These are phyloP conservation scores for Gentiana dahurica DNA, from an alignment of 257 asterid genomes.

Conservation along the genomic window DNA sequence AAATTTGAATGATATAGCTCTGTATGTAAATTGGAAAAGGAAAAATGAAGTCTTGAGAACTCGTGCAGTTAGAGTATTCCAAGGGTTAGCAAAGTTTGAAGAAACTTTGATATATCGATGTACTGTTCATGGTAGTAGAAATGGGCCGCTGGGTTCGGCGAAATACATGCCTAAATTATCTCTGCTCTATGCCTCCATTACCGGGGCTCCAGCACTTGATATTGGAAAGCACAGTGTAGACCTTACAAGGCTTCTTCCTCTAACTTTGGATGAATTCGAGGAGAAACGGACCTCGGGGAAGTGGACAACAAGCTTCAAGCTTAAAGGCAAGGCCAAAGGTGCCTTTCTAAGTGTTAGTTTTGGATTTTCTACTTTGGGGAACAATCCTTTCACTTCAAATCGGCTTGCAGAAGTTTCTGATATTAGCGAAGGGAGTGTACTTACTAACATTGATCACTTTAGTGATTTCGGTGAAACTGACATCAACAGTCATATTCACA, in stretches of 20 bases:
- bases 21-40: slow-evolving; percentile 63
- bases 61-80: slow-evolving; percentile 38
- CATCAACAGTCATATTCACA: slow-evolving; percentile 11
- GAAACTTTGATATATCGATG: slow-evolving; percentile 73
- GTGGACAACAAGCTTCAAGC: slow-evolving; percentile 88
- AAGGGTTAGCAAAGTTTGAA: slow-evolving; percentile 59
- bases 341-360: slow-evolving; percentile 69
- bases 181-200: slow-evolving; percentile 44
- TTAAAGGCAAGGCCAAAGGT: slow-evolving; percentile 71
- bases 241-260: slow-evolving; percentile 80
- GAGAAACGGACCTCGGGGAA: slow-evolving; percentile 56
- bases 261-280: slow-evolving; percentile 61
- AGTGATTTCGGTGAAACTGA: slow-evolving; percentile 21
- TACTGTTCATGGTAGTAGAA: slow-evolving; percentile 44
- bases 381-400: slow-evolving; percentile 36
- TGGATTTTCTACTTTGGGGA: slow-evolving; percentile 54
- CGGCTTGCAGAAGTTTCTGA: slow-evolving; percentile 39
- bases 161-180: slow-evolving; percentile 67
- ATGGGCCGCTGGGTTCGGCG: slow-evolving; percentile 35
- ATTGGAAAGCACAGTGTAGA: slow-evolving; percentile 80
- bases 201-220: slow-evolving; percentile 53
- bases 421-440: slow-evolving; percentile 20
- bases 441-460: slow-evolving; percentile 11
- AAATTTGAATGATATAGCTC: slow-evolving; percentile 41
- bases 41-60: slow-evolving; percentile 44